Base-by-base conservation (phyloP, 768 basidiomycete genomes). In the Pholiota molesta region DNA sequence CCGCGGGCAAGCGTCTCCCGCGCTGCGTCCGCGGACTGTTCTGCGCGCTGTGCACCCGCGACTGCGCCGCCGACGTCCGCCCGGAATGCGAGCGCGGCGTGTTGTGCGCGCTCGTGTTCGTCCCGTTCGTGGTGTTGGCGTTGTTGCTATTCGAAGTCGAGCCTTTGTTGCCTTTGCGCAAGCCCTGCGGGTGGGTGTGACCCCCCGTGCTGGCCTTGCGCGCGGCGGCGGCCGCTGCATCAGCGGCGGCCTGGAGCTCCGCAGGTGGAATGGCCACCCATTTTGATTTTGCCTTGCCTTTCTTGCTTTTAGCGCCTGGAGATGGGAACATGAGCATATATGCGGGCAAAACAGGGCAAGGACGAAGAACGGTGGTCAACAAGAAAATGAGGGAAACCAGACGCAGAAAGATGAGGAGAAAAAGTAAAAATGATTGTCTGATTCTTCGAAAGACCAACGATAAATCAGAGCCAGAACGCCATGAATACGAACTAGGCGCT, bases 1-100 rank as follows among this genome's bases (percentile, higher is more conserved):
- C 57, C 23, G 51, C n/a, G 8, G 57, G 57, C 13, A 58, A 31
- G 6, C 57, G 47, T 2, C 57, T n/a, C 40, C 40, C 59, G 23
- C 52, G n/a, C 21, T 52, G 39, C 3, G 49, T 29, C n/a, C 52
- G 19, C 14, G 57, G 57, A 26, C 57, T 58, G n/a, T 51, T 54
- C 73, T 69, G 67, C 69, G 47, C 69, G 75, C 77, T 81, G n/a
- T 78, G 82, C 13, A 73, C 71, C 39, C 76, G 62, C 19, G 67
- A 69, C 29, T 69, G 68, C 17, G 80, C 72, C 56, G 69, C 66
- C 17, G 74, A 75, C 52, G 68, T 73, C 52, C 70, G 68, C 5
- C 70, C 72, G 21, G 73, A 74, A 7, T 69, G 71, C 9, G 65
- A 62, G 33, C 72, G 67, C 39, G 59, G 52, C 29, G 68, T 72